Evolutionary conservation across 2,329 filamentous ascomycete species (phyloP).

Genomic region (Xylariaceae sp.): DNA sequence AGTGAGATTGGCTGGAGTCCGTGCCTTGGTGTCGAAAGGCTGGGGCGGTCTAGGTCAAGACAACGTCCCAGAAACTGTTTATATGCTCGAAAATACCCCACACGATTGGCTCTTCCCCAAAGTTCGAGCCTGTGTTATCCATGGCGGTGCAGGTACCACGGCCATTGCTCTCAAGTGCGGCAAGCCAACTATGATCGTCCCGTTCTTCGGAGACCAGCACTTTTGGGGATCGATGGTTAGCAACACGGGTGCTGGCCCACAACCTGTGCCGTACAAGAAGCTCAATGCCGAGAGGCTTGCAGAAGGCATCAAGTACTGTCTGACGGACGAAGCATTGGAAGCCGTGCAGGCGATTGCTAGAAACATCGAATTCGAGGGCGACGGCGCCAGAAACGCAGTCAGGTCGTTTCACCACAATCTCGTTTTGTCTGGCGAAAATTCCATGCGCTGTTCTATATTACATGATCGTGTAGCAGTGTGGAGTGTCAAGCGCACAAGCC

Average conservation of each 20-base stretch:
- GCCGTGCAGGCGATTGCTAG: conserved; percentile 63
- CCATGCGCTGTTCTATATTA: conserved; percentile 69
- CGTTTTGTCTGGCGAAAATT: conserved; percentile 51
- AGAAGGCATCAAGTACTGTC: conserved; percentile 70
- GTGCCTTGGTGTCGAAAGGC: conserved; percentile 73
- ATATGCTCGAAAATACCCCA: conserved; percentile 73
- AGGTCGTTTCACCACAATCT: conserved; percentile 66
- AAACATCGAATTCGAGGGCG: conserved; percentile 63
- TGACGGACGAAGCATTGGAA: conserved; percentile 61
- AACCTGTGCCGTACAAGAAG: conserved; percentile 69
- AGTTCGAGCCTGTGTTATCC: conserved; percentile 69
- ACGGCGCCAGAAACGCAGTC: conserved; percentile 72
- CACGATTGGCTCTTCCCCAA: conserved; percentile 78
- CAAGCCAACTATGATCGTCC: conserved; percentile 74
- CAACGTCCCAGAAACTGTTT: conserved; percentile 64
- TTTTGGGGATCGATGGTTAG: conserved; percentile 77
- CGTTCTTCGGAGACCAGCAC: conserved; percentile 79
- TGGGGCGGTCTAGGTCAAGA: conserved; percentile 72
- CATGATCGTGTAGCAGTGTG: conserved; percentile 66
- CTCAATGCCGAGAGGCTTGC: conserved; percentile 65
- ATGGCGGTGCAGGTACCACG: conserved; percentile 78
- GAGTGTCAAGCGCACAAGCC: conserved; percentile 62
- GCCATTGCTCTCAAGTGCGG: conserved; percentile 73
- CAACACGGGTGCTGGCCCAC: conserved; percentile 64
- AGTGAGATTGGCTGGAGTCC: conserved; percentile 64